These are phyloP conservation scores for Leccinum rimulosum DNA, from an alignment of 768 basidiomycete species.

Conservation along the genomic window DNA sequence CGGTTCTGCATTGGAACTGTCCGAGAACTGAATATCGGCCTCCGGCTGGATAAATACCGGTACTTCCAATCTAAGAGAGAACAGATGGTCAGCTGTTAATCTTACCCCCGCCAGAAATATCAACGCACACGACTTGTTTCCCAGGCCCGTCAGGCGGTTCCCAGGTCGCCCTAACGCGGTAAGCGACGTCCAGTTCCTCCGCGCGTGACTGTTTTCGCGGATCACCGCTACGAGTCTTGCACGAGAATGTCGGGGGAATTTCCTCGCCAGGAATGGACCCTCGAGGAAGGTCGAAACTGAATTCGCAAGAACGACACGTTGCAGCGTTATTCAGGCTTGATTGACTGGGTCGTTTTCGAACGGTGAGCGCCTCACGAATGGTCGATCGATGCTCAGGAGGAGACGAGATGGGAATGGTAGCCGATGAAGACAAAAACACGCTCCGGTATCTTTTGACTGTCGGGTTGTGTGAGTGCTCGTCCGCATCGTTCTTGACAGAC, in stretches of 20 bases:
- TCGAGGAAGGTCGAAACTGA: constrained; percentile 56
- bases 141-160: constrained; percentile 47
- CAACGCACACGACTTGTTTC: constrained; percentile 47
- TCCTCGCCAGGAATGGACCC: constrained; percentile 51
- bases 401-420: constrained; percentile 39
- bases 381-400: constrained; percentile 21
- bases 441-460: constrained; percentile 35
- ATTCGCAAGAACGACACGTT: constrained; percentile 36
- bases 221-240: constrained; percentile 31
- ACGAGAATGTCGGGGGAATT: constrained; percentile 58
- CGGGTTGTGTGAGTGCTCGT: constrained; percentile 21
- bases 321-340: constrained; percentile 37
- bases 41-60: constrained; percentile 64
- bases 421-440: constrained; percentile 50
- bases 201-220: constrained; percentile 23
- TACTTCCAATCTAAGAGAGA: constrained; percentile 52
- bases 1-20: constrained; percentile 41
- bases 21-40: constrained; percentile 54
- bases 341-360: constrained; percentile 47
- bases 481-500: constrained; percentile 22
- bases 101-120: background rate
- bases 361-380: constrained; percentile 33
- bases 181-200: constrained; percentile 47
- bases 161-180: constrained; percentile 58
- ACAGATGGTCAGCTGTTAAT: constrained; percentile 3